These are phyloP conservation scores for Rhynchospora tenuis DNA, from an alignment of 176 grass and related monocot genomes.

Conservation along the genomic window DNA sequence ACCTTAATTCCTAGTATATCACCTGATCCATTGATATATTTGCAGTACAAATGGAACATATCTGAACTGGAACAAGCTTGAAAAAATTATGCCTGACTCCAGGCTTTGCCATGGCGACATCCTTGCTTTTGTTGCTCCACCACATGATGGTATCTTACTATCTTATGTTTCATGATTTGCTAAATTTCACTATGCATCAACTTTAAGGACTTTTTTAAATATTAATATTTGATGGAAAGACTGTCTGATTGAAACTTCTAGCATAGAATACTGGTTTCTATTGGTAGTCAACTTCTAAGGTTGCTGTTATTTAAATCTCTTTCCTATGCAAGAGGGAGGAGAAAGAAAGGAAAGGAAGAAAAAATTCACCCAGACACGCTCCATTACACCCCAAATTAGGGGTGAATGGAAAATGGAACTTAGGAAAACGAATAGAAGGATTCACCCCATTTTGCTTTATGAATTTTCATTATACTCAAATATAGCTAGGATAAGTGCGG, in stretches of 20 bases:
- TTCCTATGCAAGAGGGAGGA: not conserved
- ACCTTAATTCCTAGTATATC: too few species aligned
- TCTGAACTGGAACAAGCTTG: slow-evolving; percentile 63
- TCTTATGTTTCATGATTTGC: not conserved
- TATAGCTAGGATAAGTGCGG: too few species aligned
- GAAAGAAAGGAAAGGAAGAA: not conserved
- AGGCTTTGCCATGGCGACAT: slow-evolving; percentile 79
- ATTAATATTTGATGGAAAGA: not conserved
- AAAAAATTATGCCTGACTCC: slow-evolving; percentile 41
- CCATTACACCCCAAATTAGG: not conserved
- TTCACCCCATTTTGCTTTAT: not conserved
- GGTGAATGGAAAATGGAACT: not conserved
- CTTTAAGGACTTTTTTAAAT: not conserved
- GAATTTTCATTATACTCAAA: not conserved
- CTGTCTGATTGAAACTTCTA: not conserved
- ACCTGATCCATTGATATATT: slow-evolving; percentile 14
- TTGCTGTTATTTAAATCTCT: not conserved
- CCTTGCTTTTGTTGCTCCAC: slow-evolving; percentile 57
- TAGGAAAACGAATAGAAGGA: not conserved
- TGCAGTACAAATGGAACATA: slow-evolving; percentile 85
- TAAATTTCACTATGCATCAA: not conserved
- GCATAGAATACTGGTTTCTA: not conserved
- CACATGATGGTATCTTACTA: slow-evolving; percentile 61
- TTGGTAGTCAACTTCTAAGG: not conserved
- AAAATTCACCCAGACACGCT: not conserved